These are phyloP conservation scores for Fraxinus sp. DNA, from an alignment of 305 asterid species.

Conservation along the genomic window DNA sequence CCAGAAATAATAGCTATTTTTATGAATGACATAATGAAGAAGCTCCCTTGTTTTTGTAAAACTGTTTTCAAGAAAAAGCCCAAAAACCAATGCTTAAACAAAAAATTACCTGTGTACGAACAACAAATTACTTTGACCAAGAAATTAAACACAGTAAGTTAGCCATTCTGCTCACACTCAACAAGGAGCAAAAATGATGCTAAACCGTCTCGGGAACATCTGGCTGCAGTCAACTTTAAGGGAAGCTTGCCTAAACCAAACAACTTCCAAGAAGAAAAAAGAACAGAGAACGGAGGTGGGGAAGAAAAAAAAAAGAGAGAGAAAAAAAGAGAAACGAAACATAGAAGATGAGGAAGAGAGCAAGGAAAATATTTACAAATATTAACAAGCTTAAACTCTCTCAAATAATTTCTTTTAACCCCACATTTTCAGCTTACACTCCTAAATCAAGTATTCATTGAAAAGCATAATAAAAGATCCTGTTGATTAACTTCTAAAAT, in stretches of 20 bases:
- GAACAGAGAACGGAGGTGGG: background rate
- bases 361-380: conserved; percentile 22
- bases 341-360: conserved; percentile 46
- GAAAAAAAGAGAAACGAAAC: background rate
- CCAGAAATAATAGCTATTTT: background rate
- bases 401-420: conserved; percentile 8
- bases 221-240: conserved; percentile 49
- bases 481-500: conserved; percentile 31
- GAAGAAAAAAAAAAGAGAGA: background rate
- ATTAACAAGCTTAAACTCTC: conserved; percentile 29
- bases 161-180: conserved; percentile 19
- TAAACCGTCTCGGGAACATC: conserved; percentile 65
- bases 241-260: conserved; percentile 62
- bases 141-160: conserved; percentile 32
- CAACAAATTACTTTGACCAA: conserved; percentile 44
- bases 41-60: background rate
- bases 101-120: conserved; percentile 50
- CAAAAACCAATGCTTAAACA: conserved; percentile 24
- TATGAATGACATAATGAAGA: background rate
- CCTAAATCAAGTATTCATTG: conserved; percentile 22
- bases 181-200: conserved; percentile 31
- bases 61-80: conserved; percentile 5
- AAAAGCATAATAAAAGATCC: conserved; percentile 25
- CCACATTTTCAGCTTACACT: conserved; percentile 29
- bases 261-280: conserved; percentile 37